These are phyloP conservation scores for Ascochyta pisi DNA, from an alignment of 2,329 filamentous ascomycete genomes.

Conservation along the genomic window DNA sequence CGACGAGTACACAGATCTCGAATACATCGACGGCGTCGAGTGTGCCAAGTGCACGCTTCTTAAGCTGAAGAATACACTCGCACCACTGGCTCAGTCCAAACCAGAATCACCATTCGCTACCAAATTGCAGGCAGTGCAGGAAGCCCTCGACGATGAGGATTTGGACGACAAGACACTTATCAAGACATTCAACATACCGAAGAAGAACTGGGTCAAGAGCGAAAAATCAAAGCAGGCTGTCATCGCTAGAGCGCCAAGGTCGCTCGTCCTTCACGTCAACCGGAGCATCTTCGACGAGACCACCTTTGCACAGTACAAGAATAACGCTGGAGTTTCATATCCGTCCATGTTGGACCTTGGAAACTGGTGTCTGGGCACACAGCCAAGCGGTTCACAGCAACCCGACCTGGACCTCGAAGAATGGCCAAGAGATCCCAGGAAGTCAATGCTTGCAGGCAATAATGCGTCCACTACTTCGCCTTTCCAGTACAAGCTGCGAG, in stretches of 20 bases:
- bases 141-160: conserved; percentile 78
- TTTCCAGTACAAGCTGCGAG: conserved; percentile 75
- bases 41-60: conserved; percentile 90
- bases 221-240: conserved; percentile 92
- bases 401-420: conserved; percentile 59
- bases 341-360: conserved; percentile 76
- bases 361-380: conserved; percentile 81
- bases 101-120: conserved; percentile 55
- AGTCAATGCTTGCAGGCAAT: conserved; percentile 71
- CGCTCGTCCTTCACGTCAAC: conserved; percentile 86
- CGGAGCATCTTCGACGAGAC: conserved; percentile 87
- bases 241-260: conserved; percentile 80
- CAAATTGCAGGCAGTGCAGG: conserved; percentile 70
- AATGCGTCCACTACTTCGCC: conserved; percentile 45
- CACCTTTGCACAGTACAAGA: conserved; percentile 82
- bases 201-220: conserved; percentile 72
- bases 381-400: conserved; percentile 33
- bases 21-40: conserved; percentile 86
- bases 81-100: conserved; percentile 25
- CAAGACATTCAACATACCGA: conserved; percentile 55
- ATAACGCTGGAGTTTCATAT: conserved; percentile 79
- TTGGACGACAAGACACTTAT: conserved; percentile 65
- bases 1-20: conserved; percentile 83
- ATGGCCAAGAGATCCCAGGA: conserved; percentile 72
- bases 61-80: conserved; percentile 54